Conservation (phyloP, 129 eudicot species). For the Flaveria trinervia region DNA sequence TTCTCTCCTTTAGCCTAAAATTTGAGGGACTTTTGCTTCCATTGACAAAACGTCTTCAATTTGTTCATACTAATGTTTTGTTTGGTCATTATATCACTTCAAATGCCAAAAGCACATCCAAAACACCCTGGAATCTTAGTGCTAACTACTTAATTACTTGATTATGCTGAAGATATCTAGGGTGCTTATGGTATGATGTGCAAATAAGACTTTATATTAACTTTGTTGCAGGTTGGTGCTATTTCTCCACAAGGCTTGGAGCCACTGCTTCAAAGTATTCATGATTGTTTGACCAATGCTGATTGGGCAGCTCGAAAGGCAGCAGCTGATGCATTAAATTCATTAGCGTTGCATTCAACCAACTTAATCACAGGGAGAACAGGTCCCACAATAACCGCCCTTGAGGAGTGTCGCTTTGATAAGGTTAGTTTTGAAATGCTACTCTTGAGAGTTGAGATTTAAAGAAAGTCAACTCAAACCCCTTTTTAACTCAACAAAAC, state of each 20-base stretch:
- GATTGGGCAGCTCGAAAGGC: conserved; percentile 99
- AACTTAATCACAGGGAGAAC: conserved; percentile 52
- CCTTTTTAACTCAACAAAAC: conserved; percentile 11
- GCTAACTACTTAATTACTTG: not conserved
- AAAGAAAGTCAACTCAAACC: not conserved
- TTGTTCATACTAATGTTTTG: not conserved
- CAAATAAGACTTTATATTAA: conserved; percentile 7
- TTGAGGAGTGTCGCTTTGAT: conserved; percentile 86
- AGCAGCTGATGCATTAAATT: conserved; percentile 82
- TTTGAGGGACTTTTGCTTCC: not conserved
- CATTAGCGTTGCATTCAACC: conserved; percentile 65
- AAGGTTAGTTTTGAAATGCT: conserved; percentile 54
- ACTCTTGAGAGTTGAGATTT: conserved; percentile 13
- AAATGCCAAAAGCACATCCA: not conserved
- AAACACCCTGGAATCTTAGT: not conserved
- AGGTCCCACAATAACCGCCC: conserved; percentile 59
- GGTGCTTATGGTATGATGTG: conserved; percentile 21
- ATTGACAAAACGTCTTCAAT: not conserved
- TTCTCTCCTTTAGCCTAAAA: not conserved
- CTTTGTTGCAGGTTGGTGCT: conserved; percentile 77
- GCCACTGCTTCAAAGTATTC: conserved; percentile 78
- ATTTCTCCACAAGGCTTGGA: conserved; percentile 82
- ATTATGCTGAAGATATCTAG: conserved; percentile 9
- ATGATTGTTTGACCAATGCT: conserved; percentile 74
- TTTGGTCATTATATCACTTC: not conserved